phyloP scores from a whole-genome alignment of 2,329 filamentous ascomycete species.

The Diplodia seriata region DNA sequence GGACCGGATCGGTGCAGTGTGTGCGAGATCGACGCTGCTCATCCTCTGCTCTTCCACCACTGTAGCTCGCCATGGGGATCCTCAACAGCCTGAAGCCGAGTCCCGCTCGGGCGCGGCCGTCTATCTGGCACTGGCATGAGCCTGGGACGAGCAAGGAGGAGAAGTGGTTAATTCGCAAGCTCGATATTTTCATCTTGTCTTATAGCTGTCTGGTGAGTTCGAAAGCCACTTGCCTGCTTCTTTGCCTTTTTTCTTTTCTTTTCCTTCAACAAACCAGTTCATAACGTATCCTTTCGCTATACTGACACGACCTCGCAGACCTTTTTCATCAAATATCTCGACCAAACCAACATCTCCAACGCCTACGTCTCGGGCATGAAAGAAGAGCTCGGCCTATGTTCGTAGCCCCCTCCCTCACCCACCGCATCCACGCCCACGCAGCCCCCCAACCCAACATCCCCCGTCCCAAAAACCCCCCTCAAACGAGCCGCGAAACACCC shows the following conservation, averaged over 20 bases:
- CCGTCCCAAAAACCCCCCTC: too few species aligned
- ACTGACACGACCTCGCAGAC: not conserved
- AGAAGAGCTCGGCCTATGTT: constrained; percentile 39
- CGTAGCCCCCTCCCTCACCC: not conserved
- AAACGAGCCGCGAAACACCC: too few species aligned
- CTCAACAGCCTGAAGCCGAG: constrained; percentile 5
- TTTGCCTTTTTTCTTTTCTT: too few species aligned
- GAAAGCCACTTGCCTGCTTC: not conserved
- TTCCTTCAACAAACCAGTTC: too few species aligned
- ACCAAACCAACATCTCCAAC: constrained; percentile 39
- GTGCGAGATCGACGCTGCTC: not conserved
- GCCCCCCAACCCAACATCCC: not conserved
- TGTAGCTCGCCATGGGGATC: constrained; percentile 1
- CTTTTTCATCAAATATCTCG: constrained; percentile 40
- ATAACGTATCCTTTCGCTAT: not conserved
- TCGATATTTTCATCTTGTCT: constrained; percentile 35
- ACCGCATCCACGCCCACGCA: not conserved
- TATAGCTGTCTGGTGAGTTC: constrained; percentile 35
- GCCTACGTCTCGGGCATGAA: constrained; percentile 43
- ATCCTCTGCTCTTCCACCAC: not conserved
- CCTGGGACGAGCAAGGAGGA: constrained; percentile 35
- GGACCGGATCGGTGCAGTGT: not conserved
- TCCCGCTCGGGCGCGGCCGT: not conserved
- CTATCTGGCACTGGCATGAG: constrained; percentile 32
- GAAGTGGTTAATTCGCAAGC: constrained; percentile 36